These are phyloP conservation scores for Hypsizygus ulmarius DNA, from an alignment of 1,284 basidiomycete species.

Conservation along the genomic window DNA sequence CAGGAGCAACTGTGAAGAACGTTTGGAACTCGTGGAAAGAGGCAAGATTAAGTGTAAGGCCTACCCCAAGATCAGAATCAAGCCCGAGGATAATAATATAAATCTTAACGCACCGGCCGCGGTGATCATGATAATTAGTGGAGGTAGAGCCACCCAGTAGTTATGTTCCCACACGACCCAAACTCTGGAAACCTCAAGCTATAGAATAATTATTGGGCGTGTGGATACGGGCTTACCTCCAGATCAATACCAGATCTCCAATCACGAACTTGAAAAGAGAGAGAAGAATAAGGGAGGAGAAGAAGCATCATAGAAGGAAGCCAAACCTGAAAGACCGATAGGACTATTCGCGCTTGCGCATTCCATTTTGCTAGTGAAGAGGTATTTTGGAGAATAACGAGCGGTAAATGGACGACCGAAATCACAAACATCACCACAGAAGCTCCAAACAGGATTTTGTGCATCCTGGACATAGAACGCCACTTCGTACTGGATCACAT, in stretches of 20 bases:
- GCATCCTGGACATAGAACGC: conserved; percentile 12
- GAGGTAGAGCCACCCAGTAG: conserved; percentile 4
- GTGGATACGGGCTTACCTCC: conserved; percentile 6
- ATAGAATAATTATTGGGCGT: not conserved
- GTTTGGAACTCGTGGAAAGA: conserved; percentile 1
- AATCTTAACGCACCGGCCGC: conserved; percentile 1
- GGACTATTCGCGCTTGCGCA: conserved; percentile 1
- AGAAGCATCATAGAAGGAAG: not conserved
- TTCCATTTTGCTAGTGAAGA: not conserved
- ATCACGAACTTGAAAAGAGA: conserved; percentile 10
- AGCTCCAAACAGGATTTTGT: conserved; percentile 13
- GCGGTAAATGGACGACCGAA: conserved; percentile 10
- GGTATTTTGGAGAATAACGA: conserved; percentile 8
- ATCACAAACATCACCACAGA: conserved; percentile 13
- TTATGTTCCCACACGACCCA: conserved; percentile 16
- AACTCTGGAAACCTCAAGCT: not conserved
- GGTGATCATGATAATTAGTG: conserved; percentile 6
- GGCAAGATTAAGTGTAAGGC: conserved; percentile 9
- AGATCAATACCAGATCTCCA: conserved; percentile 12
- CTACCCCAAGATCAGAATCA: not conserved
- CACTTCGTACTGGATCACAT: conserved; percentile 1
- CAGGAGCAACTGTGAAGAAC: conserved; percentile 11
- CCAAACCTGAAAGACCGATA: conserved; percentile 11
- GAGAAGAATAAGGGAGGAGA: not conserved
- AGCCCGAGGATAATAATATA: not conserved